Base-by-base conservation (phyloP, 2,329 filamentous ascomycete genomes). In the Chaetothyriales sp. region DNA sequence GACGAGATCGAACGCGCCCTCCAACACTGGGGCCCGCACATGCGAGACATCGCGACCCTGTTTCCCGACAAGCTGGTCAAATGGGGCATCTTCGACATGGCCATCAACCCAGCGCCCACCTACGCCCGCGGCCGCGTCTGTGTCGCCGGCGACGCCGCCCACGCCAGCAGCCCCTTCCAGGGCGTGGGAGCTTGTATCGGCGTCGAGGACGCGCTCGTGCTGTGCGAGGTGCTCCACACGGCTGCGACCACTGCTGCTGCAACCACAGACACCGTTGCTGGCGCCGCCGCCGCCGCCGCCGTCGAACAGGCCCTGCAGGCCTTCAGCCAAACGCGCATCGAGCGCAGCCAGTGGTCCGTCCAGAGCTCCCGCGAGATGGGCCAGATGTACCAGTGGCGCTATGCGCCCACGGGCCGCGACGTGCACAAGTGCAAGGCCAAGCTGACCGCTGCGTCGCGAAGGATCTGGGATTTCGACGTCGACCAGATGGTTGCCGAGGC, bases 41-140 rank as follows among this genome's bases (percentile, higher is more conserved):
- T 59, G 55, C 0, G 19, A 50, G 18, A 51, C 43, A 56, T 25
- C 60, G 44, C 47, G 4, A 20, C 54, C 1, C 25, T 62, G 12
- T 46, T 63, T 3, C 18, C 51, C 2, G 49, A 55, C 36, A 59
- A 44, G 43, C 5, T 44, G 62, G 9, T 50, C 55, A 8, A 54
- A 66, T 25, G 61, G 62, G 19, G 65, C 68, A 49, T 67, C 64
- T 46, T 66, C 66, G 5, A 57, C 67, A 18, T 67, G 63, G 48
- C 61, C 62, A 48, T 57, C 68, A n/a, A 63, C 65, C 0, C 55
- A 58, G 15, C 64, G 64, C 2, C 61, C 63, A 1, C 48, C 49
- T 15, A 68, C 65, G 66, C 26, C 26, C 26, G 26, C 9, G 26
- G 26, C 26, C 26, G 26, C 5, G 26, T 28, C 26, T 28, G 26